A percentile compares a stretch with the other conserved stretches of the same genome.
These are phyloP conservation scores for Wickerhamiella vanderwaltii DNA, from an alignment of 805 yeast species.

Conservation along the genomic window DNA sequence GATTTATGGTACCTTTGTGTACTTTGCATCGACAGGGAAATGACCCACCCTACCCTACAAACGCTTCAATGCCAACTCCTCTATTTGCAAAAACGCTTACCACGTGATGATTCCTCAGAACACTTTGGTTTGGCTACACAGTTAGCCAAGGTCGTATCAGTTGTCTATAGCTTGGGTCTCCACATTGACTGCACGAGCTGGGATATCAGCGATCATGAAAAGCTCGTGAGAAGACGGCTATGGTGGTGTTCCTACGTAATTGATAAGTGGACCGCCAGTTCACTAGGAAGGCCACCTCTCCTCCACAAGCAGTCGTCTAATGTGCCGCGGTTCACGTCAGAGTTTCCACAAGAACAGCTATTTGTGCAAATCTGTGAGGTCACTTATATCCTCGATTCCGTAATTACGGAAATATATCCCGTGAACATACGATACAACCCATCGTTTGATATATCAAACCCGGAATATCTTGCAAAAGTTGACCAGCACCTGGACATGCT, in stretches of 20 bases:
- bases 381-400: constrained; percentile 23
- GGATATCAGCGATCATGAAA: constrained; percentile 26
- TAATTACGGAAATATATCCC: constrained; percentile 21
- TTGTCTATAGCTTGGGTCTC: constrained; percentile 26
- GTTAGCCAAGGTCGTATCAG: constrained; percentile 24
- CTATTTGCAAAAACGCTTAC: constrained; percentile 24
- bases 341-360: constrained; percentile 22
- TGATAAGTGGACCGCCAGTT: constrained; percentile 30
- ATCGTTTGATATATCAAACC: constrained; percentile 12
- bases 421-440: constrained; percentile 14
- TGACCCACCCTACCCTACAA: constrained; percentile 24
- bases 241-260: constrained; percentile 28
- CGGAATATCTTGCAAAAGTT: constrained; percentile 14
- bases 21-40: constrained; percentile 24
- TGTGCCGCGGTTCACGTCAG: constrained; percentile 19
- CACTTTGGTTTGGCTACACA: constrained; percentile 21
- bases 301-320: constrained; percentile 3
- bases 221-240: constrained; percentile 25
- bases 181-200: constrained; percentile 29
- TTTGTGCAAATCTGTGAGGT: constrained; percentile 23
- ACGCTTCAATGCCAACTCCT: constrained; percentile 27
- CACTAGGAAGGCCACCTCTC: constrained; percentile 26
- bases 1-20: constrained; percentile 24
- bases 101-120: constrained; percentile 26
- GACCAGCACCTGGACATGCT: constrained; percentile 17